Percentiles rank a stretch among this genome's conserved stretches.
phyloP scores from a whole-genome alignment of 2,329 filamentous ascomycete genomes.

The Sclerotinia borealis region DNA sequence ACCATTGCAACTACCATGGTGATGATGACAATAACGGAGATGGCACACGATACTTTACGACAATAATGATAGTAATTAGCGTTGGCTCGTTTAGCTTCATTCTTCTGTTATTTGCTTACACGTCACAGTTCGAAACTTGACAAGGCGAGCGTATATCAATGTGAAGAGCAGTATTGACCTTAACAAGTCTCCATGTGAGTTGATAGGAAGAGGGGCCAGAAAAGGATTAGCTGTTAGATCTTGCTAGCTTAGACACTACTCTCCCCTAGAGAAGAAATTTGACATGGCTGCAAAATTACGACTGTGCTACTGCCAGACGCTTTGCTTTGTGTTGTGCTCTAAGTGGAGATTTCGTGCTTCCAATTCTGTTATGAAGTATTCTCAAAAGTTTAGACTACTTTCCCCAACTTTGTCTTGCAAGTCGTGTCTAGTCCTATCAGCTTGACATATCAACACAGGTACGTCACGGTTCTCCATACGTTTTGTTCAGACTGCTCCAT shows the following conservation, averaged over 20 bases:
- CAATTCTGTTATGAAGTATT: not conserved
- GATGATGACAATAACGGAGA: too few relatives aligned
- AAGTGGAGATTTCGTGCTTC: not conserved
- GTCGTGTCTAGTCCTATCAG: not conserved
- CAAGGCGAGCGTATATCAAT: not conserved
- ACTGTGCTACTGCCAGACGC: not conserved
- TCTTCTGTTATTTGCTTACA: not conserved
- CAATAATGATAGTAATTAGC: not conserved
- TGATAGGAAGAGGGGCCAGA: not conserved
- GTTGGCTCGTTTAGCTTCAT: not conserved
- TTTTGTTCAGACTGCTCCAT: not conserved
- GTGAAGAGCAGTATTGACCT: not conserved
- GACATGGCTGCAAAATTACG: not conserved
- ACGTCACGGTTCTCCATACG: too few relatives aligned
- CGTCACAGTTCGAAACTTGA: not conserved
- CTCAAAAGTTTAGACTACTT: not conserved
- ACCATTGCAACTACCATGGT: constrained; percentile 64
- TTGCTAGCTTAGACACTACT: not conserved
- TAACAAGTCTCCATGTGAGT: not conserved
- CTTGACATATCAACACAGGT: too few relatives aligned
- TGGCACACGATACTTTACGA: too few relatives aligned
- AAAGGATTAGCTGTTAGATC: too few relatives aligned
- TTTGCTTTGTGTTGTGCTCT: not conserved
- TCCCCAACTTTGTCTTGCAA: not conserved
- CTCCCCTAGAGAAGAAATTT: too few relatives aligned